phyloP scores from a whole-genome alignment of 768 basidiomycete genomes.

The Mycena polygramma region DNA sequence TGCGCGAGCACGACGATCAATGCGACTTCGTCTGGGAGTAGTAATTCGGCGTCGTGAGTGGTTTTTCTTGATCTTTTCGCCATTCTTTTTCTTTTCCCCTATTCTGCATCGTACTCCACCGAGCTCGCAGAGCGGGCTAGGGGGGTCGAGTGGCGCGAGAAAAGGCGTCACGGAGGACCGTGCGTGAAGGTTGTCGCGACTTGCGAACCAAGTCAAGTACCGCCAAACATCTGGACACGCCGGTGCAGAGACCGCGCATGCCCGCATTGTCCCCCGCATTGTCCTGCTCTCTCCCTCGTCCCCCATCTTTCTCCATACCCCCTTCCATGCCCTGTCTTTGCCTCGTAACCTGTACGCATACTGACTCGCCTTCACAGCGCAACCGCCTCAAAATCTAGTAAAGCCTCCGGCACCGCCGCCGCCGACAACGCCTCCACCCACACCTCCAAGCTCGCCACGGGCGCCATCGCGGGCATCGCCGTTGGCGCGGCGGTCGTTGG shows the following conservation, averaged over 20 bases:
- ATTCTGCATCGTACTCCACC: no score
- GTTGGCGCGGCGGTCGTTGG: constrained; percentile 28
- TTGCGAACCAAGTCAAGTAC: no score
- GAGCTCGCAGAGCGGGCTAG: no score
- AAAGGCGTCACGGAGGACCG: no score
- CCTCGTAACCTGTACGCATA: no score
- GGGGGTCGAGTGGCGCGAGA: no score
- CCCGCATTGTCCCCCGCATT: no score
- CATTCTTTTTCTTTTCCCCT: neutral
- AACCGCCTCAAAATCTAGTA: constrained; percentile 37
- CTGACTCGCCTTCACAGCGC: neutral
- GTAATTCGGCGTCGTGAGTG: neutral
- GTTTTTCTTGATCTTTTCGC: neutral
- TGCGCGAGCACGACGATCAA: constrained; percentile 37
- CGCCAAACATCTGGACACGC: no score
- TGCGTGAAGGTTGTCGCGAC: no score
- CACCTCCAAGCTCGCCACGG: constrained; percentile 10
- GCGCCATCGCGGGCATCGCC: constrained; percentile 36
- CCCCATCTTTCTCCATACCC: no score
- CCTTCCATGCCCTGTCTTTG: constrained; percentile 28
- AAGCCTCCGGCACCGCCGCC: constrained; percentile 38
- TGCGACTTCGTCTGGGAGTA: constrained; percentile 1
- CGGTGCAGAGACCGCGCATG: no score
- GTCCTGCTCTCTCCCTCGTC: no score
- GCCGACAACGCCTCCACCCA: neutral